Base-by-base conservation (phyloP, 768 basidiomycete species). In the Sarcodon aspratus region DNA sequence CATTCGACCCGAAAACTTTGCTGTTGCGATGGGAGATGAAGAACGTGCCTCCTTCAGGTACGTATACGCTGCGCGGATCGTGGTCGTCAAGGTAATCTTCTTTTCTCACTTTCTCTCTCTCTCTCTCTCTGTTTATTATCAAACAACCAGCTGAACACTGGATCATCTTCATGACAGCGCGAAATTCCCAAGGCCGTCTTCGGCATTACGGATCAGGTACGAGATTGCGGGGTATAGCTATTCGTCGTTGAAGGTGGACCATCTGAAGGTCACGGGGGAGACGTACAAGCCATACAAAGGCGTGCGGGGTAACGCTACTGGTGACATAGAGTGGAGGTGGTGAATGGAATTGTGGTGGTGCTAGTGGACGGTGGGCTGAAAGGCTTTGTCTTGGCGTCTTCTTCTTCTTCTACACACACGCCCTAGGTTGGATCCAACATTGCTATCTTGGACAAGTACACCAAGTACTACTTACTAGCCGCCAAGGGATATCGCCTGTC, bases 251-350 rank as follows among this genome's bases (percentile, higher is more conserved):
- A 88, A 85, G 57, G 82, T 95, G 4, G 88, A 93, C 51, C 85
- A 92, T 56, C 74, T 95, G 40, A 89, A 81, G 63, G 68, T 89
- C 27, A 80, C 72, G 2, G 82, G 85, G 10, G 89, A 93, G 61
- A 65, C 64, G 9, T 94, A 94, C 64, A 95, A 94, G 64, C 86
- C 87, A 9, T 96, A 86, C 67, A 95, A 94, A 63, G 93, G 93
- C 12, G 84, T 96, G 46, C 70, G 91, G 59, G 79, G 81, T 42
- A 69, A 73, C 36, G 76, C 77, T 33, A 61, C 68, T n/a, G 86
- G 83, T 1, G 73, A 76, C 47, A 69, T 90, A 4, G 89, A 91
- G 63, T 89, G 72, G 62, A 58, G 76, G 47, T 62, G 61, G 61
- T 63, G 50, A 58, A 36, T 9, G 13, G 40, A 13, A 42, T 15